Conservation (phyloP, 176 grass and related monocot genomes). For the Phoenix dactylifera region DNA sequence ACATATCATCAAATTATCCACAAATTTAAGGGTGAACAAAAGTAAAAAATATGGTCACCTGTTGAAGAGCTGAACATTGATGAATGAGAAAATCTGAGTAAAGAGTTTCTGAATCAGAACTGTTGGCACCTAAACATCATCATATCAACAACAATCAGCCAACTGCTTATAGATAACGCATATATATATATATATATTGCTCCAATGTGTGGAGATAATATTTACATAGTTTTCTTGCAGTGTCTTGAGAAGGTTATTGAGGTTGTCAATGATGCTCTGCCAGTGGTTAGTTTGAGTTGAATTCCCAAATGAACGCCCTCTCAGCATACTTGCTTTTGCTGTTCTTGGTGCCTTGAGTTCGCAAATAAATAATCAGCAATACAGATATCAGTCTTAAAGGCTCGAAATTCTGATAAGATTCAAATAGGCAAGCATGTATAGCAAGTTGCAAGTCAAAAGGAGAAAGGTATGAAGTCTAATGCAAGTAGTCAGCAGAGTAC, state of each 20-base stretch:
- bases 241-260: slow-evolving; percentile 50
- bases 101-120: slow-evolving; percentile 80
- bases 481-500: too few species aligned
- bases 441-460: too few species aligned
- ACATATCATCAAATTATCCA: slow-evolving; percentile 9
- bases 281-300: slow-evolving; percentile 29
- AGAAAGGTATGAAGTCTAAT: too few species aligned
- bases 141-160: slow-evolving; percentile 20
- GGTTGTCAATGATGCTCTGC: slow-evolving; percentile 50
- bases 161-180: slow-evolving; percentile 4
- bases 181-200: background rate
- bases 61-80: slow-evolving; percentile 95
- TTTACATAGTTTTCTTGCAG: slow-evolving; percentile 88
- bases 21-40: slow-evolving; percentile 1
- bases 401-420: background rate
- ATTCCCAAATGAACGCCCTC: slow-evolving; percentile 68
- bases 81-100: slow-evolving; percentile 90
- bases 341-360: slow-evolving; percentile 36
- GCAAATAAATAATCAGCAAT: slow-evolving; percentile 1
- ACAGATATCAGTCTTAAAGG: slow-evolving; percentile 1
- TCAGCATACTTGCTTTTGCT: slow-evolving; percentile 80
- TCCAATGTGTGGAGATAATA: background rate
- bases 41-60: slow-evolving; percentile 28
- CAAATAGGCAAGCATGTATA: slow-evolving; percentile 5
- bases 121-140: slow-evolving; percentile 57